phyloP scores from a whole-genome alignment of 768 basidiomycete species.

The Hebeloma cylindrosporum region DNA sequence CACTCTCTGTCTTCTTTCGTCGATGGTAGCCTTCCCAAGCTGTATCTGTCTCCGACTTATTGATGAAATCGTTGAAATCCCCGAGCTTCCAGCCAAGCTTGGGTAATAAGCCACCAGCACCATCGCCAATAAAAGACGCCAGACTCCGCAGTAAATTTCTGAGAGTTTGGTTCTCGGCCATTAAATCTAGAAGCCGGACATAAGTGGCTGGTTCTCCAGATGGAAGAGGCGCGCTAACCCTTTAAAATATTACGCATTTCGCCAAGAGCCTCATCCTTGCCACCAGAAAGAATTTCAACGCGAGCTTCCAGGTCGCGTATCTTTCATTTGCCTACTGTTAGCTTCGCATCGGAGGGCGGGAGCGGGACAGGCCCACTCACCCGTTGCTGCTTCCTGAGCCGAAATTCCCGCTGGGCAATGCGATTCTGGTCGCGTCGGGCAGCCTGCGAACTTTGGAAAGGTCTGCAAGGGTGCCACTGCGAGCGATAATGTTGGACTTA shows the following conservation, averaged over 20 bases:
- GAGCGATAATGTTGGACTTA: conserved; percentile 34
- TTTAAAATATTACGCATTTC: conserved; percentile 83
- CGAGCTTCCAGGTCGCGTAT: conserved; percentile 94
- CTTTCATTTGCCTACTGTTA: conserved; percentile 38
- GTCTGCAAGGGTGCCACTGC: conserved; percentile 11
- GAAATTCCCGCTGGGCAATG: conserved; percentile 92
- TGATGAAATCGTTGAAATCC: conserved; percentile 81
- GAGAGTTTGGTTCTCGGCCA: conserved; percentile 86
- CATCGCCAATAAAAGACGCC: conserved; percentile 83
- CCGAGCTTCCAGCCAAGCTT: conserved; percentile 77
- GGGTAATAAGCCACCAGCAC: conserved; percentile 71
- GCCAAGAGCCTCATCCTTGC: conserved; percentile 83
- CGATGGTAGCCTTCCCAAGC: conserved; percentile 87
- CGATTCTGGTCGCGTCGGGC: conserved; percentile 87
- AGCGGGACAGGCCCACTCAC: conserved; percentile 35
- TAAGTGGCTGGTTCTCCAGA: not conserved
- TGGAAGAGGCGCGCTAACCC: conserved; percentile 38
- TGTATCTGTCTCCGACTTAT: conserved; percentile 88
- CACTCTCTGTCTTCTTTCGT: conserved; percentile 50
- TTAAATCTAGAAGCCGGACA: conserved; percentile 56
- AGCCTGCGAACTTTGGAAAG: conserved; percentile 70
- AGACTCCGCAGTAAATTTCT: conserved; percentile 77
- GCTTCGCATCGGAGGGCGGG: not conserved
- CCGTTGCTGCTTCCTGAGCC: conserved; percentile 87
- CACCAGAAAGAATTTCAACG: conserved; percentile 92